phyloP scores from a whole-genome alignment of 441 rosid genomes.

The Adansonia madagascariensis region DNA sequence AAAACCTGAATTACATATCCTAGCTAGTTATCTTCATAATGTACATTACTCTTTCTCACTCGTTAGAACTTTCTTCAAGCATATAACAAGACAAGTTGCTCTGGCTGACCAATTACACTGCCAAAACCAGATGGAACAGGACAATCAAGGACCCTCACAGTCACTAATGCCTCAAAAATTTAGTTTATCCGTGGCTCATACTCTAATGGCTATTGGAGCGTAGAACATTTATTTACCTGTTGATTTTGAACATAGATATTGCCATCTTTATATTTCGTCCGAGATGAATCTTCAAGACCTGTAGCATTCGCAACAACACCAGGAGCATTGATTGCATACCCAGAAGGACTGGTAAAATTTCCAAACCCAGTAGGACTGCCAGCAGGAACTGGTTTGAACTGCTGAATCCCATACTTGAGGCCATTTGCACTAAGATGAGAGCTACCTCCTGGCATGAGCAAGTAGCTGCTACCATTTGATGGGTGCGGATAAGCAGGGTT shows the following conservation, averaged over 20 bases:
- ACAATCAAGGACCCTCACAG: neutral
- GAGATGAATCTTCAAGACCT: constrained; percentile 82
- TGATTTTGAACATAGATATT: constrained; percentile 79
- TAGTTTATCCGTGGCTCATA: neutral
- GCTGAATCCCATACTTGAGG: constrained; percentile 90
- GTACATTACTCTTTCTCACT: neutral
- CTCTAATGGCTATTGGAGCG: neutral
- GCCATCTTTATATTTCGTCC: constrained; percentile 83
- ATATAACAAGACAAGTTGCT: neutral
- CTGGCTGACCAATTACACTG: neutral
- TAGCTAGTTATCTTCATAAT: neutral
- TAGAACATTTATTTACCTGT: constrained; percentile 53
- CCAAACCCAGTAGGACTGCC: constrained; percentile 83
- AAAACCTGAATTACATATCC: neutral
- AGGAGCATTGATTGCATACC: constrained; percentile 74
- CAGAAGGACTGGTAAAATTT: constrained; percentile 64
- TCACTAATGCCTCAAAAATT: neutral
- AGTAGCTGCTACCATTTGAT: constrained; percentile 74
- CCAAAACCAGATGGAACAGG: neutral
- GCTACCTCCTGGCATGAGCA: constrained; percentile 87
- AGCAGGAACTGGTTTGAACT: constrained; percentile 74
- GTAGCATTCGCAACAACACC: constrained; percentile 69
- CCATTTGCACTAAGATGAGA: constrained; percentile 74
- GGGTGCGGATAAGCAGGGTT: constrained; percentile 88
- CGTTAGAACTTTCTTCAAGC: neutral